Base-by-base conservation (phyloP, 805 yeast species). In the Starmerella ratchasimensis region DNA sequence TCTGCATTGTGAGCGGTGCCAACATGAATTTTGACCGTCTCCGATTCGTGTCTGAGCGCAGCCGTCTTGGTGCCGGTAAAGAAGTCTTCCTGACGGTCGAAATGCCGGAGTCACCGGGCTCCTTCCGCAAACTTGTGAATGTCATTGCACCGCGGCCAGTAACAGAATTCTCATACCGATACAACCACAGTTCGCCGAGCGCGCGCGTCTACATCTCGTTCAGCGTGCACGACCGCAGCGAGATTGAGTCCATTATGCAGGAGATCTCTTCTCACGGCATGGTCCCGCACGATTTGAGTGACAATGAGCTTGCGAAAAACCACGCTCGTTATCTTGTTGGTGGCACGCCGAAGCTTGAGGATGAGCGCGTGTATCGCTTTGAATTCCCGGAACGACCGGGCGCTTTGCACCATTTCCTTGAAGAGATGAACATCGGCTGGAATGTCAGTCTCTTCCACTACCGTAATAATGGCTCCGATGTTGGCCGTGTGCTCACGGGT, bases 351-450 rank as follows among this genome's bases (percentile, higher is more conserved):
- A 60, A 66, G 17, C 73, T 80, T 15, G 67, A 72, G 21, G 68
- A 81, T 47, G 99, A 90, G 60, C 74, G 77, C 50, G 60, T 90
- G 25, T 72, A 75, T 49, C 69, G 79, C 34, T 90, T 90, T 52
- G 95, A 84, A 59, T 93, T 90, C 66, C 99, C 99, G 11, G 99
- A 90, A 55, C 76, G 90, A 53, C 97, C 98, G 2, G 94, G 95
- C 33, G 96, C 98, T 1, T 67, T 90, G 52, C 72, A 78, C 21
- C 78, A 71, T 41, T 90, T 90, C 62, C 67, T 90, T 52, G 69
- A 68, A 20, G 68, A 76, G 14, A 60, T 90, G 55, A 72, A 77
- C 52, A 67, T 69, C 19, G 74, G 75, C 35, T 90, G 97, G 96
- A 90, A 90, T 56, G 73, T 90, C 44, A 80, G 96, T 1, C 62